These are phyloP conservation scores for Persicaria maculosa DNA, from an alignment of 148 eudicot species.

Conservation along the genomic window DNA sequence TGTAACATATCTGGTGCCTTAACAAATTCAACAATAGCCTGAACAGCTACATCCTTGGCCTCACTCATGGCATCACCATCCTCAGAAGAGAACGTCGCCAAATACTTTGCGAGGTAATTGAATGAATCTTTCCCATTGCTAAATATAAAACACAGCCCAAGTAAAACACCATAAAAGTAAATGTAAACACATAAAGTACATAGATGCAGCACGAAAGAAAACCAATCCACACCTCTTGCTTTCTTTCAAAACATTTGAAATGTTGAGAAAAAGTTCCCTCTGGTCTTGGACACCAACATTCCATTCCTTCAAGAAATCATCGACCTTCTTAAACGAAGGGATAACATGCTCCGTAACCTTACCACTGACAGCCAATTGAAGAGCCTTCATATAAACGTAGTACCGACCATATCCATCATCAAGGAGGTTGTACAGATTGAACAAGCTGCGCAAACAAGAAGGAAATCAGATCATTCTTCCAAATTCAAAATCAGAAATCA, in stretches of 20 bases:
- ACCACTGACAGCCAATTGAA: slow-evolving; percentile 60
- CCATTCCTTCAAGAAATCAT: slow-evolving; percentile 87
- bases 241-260: slow-evolving; percentile 73
- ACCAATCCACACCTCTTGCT: slow-evolving; percentile 48
- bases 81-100: slow-evolving; percentile 73
- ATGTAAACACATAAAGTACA: not conserved
- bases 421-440: slow-evolving; percentile 81
- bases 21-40: slow-evolving; percentile 63
- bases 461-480: slow-evolving; percentile 1
- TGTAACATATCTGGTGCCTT: slow-evolving; percentile 93
- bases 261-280: slow-evolving; percentile 56
- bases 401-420: slow-evolving; percentile 67
- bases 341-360: slow-evolving; percentile 69
- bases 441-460: slow-evolving; percentile 51
- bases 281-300: slow-evolving; percentile 66
- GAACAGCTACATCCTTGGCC: slow-evolving; percentile 79
- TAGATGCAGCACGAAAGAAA: not conserved
- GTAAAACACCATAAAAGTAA: slow-evolving; percentile 1
- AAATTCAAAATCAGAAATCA: not conserved
- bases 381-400: slow-evolving; percentile 85
- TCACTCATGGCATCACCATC: slow-evolving; percentile 51
- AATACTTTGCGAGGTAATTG: slow-evolving; percentile 59
- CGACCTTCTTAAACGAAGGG: slow-evolving; percentile 75
- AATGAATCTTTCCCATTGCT: slow-evolving; percentile 80
- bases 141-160: slow-evolving; percentile 19